These are phyloP conservation scores for Diversispora epigaea DNA, from an alignment of 192 early-diverging fungal species.

Conservation along the genomic window DNA sequence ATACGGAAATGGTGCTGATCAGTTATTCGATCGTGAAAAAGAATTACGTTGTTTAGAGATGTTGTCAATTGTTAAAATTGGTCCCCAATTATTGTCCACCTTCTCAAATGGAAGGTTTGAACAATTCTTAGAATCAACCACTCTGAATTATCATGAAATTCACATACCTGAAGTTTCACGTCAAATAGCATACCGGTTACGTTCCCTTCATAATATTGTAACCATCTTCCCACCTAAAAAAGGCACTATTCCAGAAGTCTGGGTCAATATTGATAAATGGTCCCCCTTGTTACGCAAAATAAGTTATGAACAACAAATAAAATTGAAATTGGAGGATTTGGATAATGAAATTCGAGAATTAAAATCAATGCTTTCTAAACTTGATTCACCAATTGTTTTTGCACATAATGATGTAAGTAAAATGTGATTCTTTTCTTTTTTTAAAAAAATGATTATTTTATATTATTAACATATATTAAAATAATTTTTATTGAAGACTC, in stretches of 20 bases:
- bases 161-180: slow-evolving; percentile 59
- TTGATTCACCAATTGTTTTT: slow-evolving; percentile 74
- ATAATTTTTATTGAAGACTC: slow-evolving; percentile 46
- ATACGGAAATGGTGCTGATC: slow-evolving; percentile 79
- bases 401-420: slow-evolving; percentile 81
- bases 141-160: slow-evolving; percentile 69
- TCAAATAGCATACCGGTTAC: slow-evolving; percentile 72
- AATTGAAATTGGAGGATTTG: slow-evolving; percentile 52
- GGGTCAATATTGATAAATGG: slow-evolving; percentile 70
- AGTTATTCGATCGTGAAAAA: slow-evolving; percentile 73
- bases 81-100: slow-evolving; percentile 68
- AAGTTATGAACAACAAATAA: too few relatives aligned
- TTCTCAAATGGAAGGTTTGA: slow-evolving; percentile 88
- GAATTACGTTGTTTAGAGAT: slow-evolving; percentile 79
- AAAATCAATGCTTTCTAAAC: slow-evolving; percentile 37
- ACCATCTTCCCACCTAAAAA: slow-evolving; percentile 56
- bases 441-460: neutral
- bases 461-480: too few relatives aligned
- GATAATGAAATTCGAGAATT: slow-evolving; percentile 49
- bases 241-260: slow-evolving; percentile 58
- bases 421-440: neutral
- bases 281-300: slow-evolving; percentile 27
- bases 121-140: slow-evolving; percentile 74
- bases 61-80: slow-evolving; percentile 69
- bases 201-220: slow-evolving; percentile 71